A percentile compares a stretch with the other conserved stretches of the same genome.
These are phyloP conservation scores for Fusarium illudens DNA, from an alignment of 2,329 filamentous ascomycete genomes.

Conservation along the genomic window DNA sequence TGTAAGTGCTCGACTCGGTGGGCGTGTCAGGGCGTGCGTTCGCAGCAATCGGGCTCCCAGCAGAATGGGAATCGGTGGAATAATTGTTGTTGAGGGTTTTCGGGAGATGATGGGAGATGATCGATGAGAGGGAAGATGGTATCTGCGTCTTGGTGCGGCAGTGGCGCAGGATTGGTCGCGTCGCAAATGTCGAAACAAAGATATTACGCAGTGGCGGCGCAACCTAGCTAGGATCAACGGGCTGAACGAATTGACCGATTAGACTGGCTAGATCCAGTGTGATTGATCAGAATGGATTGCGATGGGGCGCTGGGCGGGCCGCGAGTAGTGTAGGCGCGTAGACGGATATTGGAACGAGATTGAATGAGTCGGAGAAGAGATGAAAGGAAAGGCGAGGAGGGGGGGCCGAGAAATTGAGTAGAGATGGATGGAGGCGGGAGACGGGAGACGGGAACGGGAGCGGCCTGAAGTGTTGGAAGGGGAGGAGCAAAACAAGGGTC, in stretches of 20 bases:
- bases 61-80: conserved; percentile 3
- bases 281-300: conserved; percentile 22
- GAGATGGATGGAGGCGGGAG: background rate
- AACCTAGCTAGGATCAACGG: conserved; percentile 28
- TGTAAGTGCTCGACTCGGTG: conserved; percentile 34
- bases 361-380: conserved; percentile 1
- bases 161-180: conserved; percentile 27
- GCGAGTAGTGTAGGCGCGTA: conserved; percentile 3
- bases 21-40: conserved; percentile 5
- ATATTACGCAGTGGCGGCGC: conserved; percentile 36
- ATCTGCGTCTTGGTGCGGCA: conserved; percentile 23
- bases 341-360: conserved; percentile 7
- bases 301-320: conserved; percentile 10
- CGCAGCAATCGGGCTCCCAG: background rate
- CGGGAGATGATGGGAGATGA: background rate
- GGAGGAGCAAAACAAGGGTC: conserved; percentile 21
- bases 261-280: conserved; percentile 19
- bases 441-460: conserved; percentile 17
- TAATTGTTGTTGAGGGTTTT: background rate
- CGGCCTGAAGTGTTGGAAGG: background rate
- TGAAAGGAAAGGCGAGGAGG: conserved; percentile 3
- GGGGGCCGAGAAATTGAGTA: background rate
- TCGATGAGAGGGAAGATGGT: conserved; percentile 6
- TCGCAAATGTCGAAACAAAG: conserved; percentile 35
- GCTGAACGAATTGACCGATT: conserved; percentile 17